A percentile compares a stretch with the other conserved stretches of the same genome.
Evolutionary conservation across 2,329 filamentous ascomycete genomes (phyloP).

Genomic region (Alternaria rosae): DNA sequence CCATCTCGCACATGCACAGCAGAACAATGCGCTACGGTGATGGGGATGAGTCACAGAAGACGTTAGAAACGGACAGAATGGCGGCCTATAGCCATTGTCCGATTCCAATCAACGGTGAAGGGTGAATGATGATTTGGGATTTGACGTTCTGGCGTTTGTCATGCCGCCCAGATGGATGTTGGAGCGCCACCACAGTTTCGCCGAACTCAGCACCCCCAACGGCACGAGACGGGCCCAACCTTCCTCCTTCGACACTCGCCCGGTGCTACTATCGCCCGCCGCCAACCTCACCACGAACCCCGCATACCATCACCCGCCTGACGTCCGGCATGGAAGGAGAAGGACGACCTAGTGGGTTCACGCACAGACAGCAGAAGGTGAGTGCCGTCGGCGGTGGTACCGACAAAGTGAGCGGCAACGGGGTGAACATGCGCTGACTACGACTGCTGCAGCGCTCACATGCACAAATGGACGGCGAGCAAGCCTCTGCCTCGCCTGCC

Average conservation of each 20-base stretch:
- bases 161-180: conserved; percentile 1
- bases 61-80: neutral
- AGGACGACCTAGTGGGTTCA: conserved; percentile 40
- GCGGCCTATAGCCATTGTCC: neutral
- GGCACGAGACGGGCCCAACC: conserved; percentile 5
- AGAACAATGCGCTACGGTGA: neutral
- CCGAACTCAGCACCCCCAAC: conserved; percentile 19
- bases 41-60: neutral
- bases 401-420: conserved; percentile 5
- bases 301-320: conserved; percentile 4
- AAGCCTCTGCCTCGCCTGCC: conserved; percentile 35
- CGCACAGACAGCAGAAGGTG: conserved; percentile 47
- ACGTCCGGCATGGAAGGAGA: conserved; percentile 36
- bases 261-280: neutral
- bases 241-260: neutral
- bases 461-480: conserved; percentile 42
- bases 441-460: conserved; percentile 41
- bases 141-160: conserved; percentile 5
- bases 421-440: conserved; percentile 19
- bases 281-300: conserved; percentile 1
- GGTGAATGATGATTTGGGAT: neutral
- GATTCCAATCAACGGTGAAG: conserved; percentile 1
- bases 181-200: conserved; percentile 22
- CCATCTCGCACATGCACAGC: neutral
- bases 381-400: conserved; percentile 18